Percentiles rank a stretch among this genome's conserved stretches.
These are phyloP conservation scores for Globisporangium splendens DNA, from an alignment of 352 stramenopile species.

Conservation along the genomic window DNA sequence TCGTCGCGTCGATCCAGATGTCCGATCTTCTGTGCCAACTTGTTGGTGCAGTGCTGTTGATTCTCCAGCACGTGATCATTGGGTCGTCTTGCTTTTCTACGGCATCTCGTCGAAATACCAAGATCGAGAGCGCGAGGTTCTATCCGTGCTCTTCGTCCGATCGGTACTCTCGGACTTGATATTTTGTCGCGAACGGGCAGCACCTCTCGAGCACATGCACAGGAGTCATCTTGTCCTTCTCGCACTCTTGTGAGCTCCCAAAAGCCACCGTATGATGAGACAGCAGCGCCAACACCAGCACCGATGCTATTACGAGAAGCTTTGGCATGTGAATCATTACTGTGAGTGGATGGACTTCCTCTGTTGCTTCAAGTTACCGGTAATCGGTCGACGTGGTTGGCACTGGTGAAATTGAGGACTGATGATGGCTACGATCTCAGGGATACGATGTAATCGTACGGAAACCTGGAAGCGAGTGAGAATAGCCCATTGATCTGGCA, in stretches of 20 bases:
- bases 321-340: too few species aligned
- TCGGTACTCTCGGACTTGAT: conserved; percentile 9
- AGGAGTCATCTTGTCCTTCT: neutral
- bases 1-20: too few species aligned
- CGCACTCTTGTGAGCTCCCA: neutral
- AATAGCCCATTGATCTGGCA: too few species aligned
- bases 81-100: neutral
- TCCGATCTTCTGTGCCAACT: too few species aligned
- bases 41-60: too few species aligned
- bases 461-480: too few species aligned
- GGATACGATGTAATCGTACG: too few species aligned
- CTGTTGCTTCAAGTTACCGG: too few species aligned
- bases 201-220: conserved; percentile 20
- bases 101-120: neutral
- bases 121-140: neutral
- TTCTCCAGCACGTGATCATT: neutral
- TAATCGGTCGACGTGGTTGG: too few species aligned
- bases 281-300: neutral
- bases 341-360: too few species aligned
- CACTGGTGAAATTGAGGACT: too few species aligned
- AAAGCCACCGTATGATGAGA: neutral
- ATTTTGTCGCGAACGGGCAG: conserved; percentile 15
- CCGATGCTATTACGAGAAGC: neutral
- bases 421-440: too few species aligned
- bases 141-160: neutral